Conservation (phyloP, 768 basidiomycete species). For the Albatrellus ellisii region DNA sequence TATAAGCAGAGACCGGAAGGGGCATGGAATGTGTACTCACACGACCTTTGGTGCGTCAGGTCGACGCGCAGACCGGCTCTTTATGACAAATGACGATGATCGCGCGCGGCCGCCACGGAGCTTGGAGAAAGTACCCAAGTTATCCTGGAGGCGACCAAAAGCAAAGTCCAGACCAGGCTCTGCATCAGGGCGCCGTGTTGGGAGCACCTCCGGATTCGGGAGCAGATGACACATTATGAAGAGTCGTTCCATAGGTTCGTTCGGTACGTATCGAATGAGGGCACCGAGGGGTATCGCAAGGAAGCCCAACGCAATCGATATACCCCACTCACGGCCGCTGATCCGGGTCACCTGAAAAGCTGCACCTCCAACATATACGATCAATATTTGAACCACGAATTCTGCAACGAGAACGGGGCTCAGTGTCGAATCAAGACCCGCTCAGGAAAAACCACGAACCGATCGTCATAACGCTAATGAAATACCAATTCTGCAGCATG, state of each 20-base stretch:
- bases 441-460: constrained; percentile 34
- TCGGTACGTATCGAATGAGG: constrained; percentile 71
- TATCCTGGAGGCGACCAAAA: constrained; percentile 73
- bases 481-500: constrained; percentile 67
- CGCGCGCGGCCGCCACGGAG: constrained; percentile 84
- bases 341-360: constrained; percentile 84
- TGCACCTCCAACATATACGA: constrained; percentile 83
- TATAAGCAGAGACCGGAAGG: constrained; percentile 17
- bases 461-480: constrained; percentile 70
- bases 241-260: constrained; percentile 57
- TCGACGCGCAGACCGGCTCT: constrained; percentile 55
- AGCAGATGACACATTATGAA: constrained; percentile 45
- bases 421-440: constrained; percentile 1
- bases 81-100: constrained; percentile 74
- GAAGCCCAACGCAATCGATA: constrained; percentile 77
- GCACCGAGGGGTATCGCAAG: constrained; percentile 83
- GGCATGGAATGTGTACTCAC: constrained; percentile 24
- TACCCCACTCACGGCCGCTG: constrained; percentile 81
- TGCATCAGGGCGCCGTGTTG: constrained; percentile 43
- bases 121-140: constrained; percentile 69
- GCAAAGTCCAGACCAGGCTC: constrained; percentile 65
- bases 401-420: constrained; percentile 32
- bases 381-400: constrained; percentile 73
- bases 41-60: constrained; percentile 32
- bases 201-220: constrained; percentile 51